Evolutionary conservation across 192 early-diverging fungal species (phyloP), one percentile per base, ranked within the genome.

Genomic region (Coemansia sp.): DNA sequence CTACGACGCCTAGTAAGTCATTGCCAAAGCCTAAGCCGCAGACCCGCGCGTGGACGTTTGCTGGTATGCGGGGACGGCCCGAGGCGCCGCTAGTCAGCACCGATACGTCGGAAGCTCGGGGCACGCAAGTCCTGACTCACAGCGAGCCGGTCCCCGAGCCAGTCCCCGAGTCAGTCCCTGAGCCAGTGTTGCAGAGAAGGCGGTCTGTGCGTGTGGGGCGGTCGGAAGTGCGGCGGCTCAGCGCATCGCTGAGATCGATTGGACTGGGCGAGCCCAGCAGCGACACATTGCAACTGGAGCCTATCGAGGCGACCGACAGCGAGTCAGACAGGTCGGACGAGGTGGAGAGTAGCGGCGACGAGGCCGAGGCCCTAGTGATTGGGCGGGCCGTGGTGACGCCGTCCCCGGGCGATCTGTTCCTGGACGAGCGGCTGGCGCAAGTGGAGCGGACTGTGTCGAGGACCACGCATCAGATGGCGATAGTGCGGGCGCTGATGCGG

Each of bases 381-480:
- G 79, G 78, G 33, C 76, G 84, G 0, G 84, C 88, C 43, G 78
- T 91, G 2, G 83, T 86, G 60, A 74, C 87, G 34, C 88, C 90
- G 0, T 82, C 90, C 16, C 92, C 91, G 0, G 91, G 90, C 33
- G 92, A 92, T 69, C 71, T 93, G 58, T 85, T 93, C 29, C 72
- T 92, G 13, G 83, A 86, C 11, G 57, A 75, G 63, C 85, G 88
- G 63, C 81, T 89, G 40, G 74, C 76, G 38, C 73, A 78, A 41
- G 68, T 92, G 34, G 71, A 80, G 24, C 83, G 81, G 34, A 85
- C 87, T 3, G 76, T 91, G 22, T 86, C 88, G 20, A 84, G 82
- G 38, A 75, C 88, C n/a, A 79, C 70, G 13, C 88, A 89, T 57
- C 90, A 94, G 67, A 86, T 89, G 72, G 87, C 88, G 0, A 89